Evolutionary conservation across 352 stramenopile genomes (phyloP).

Genomic region (Blastocystis sp.): DNA sequence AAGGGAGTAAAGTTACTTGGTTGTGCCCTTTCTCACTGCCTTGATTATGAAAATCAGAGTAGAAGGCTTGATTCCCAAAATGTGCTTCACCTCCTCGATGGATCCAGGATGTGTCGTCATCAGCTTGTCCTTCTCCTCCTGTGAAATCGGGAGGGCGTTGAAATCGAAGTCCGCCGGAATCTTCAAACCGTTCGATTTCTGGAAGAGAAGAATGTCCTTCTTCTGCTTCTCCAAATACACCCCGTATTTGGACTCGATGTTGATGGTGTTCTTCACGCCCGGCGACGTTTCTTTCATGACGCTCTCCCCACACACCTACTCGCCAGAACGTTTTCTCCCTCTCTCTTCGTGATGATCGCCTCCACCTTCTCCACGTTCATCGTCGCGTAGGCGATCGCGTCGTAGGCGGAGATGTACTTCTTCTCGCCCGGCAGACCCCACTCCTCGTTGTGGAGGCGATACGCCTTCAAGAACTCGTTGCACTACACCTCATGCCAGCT

Average conservation of each 20-base stretch:
- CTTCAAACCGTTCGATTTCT: constrained; percentile 87
- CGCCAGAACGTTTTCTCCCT: constrained; percentile 19
- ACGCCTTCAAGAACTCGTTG: constrained; percentile 78
- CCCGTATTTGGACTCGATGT: constrained; percentile 89
- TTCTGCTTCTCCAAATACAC: constrained; percentile 89
- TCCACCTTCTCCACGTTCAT: constrained; percentile 75
- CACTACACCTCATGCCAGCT: constrained; percentile 54
- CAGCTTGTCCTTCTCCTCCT: constrained; percentile 74
- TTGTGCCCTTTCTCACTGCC: background rate
- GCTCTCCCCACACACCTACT: background rate
- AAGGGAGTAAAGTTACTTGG: background rate
- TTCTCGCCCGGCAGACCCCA: constrained; percentile 84
- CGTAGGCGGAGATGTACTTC: constrained; percentile 80
- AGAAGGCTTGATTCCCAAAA: constrained; percentile 73
- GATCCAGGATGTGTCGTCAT: constrained; percentile 17
- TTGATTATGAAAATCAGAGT: constrained; percentile 69
- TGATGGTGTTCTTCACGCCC: constrained; percentile 79
- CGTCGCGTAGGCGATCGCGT: constrained; percentile 78
- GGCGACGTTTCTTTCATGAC: background rate
- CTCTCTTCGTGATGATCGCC: constrained; percentile 64
- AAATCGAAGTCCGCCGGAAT: constrained; percentile 81
- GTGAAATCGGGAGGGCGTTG: constrained; percentile 52
- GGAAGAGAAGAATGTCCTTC: constrained; percentile 93
- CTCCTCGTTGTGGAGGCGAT: constrained; percentile 82
- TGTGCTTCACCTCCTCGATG: constrained; percentile 69